Evolutionary conservation across 257 asterid genomes (phyloP), one percentile per base, ranked within the genome.

Genomic region (Paulownia fortunei): DNA sequence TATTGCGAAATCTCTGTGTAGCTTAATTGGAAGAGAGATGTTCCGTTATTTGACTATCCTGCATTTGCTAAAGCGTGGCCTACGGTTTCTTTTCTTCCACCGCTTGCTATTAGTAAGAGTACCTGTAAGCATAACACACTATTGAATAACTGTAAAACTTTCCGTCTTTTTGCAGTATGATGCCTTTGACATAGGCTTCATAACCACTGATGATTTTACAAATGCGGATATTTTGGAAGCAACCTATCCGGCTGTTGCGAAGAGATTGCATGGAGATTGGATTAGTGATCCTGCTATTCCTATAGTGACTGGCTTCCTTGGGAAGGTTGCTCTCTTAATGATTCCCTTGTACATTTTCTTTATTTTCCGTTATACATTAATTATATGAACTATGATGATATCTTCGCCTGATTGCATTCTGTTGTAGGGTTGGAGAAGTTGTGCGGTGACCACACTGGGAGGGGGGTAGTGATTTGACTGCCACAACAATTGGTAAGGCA

Each of bases 381-480:
- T 61, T 49, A 32, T 68, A 42, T 44, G 47, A 67, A 44, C 6
- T 13, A 6, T 74, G 76, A 47, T 27, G 73, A 46, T 58, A 63
- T 42, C 1, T 58, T 58, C 74, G 65, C 76, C n/a, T 72, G 72
- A 76, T 78, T 13, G 32, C 44, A 55, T 55, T 76, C 54, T 9
- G 34, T 44, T 82, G 30, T 64, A 91, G 97, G 94, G 97, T 54
- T 87, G 88, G 87, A 88, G 80, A 83, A 83, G 87, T 65, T 81
- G 89, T 78, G 97, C 92, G 42, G 91, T 92, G 60, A 92, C 97
- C 47, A 92, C 97, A 64, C 68, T 92, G 70, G 97, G 97, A 60
- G 87, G 97, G 77, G 97, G 97, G 97, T 61, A 92, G 97, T 82
- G 97, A 92, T 85, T 88, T 92, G 92, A 92, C 97, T 39, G 97